A percentile compares a stretch with the other conserved stretches of the same genome.
phyloP scores from a whole-genome alignment of 495 filamentous ascomycete species.

The Baudoinia panamericana region DNA sequence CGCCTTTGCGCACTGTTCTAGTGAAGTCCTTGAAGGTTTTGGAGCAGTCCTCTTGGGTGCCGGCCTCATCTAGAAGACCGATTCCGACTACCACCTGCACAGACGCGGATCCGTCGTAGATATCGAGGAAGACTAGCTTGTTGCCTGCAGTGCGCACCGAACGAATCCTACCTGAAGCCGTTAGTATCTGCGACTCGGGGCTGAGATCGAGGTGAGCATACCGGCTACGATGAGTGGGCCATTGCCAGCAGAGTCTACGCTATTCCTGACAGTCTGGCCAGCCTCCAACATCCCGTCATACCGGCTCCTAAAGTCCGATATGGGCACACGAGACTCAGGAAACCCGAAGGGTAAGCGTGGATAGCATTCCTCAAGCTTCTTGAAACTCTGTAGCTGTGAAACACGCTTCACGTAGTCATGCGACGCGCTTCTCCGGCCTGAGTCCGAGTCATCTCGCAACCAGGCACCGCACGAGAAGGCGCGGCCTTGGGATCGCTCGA shows the following conservation, averaged over 20 bases:
- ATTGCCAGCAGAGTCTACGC: slow-evolving; percentile 1
- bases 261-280: too few relatives aligned
- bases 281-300: slow-evolving; percentile 1
- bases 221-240: slow-evolving; percentile 1
- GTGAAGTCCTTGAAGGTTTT: slow-evolving; percentile 51
- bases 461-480: not conserved
- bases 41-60: slow-evolving; percentile 37
- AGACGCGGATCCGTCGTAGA: slow-evolving; percentile 50
- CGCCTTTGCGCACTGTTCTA: slow-evolving; percentile 51
- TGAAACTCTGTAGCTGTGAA: slow-evolving; percentile 5
- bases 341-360: slow-evolving; percentile 3
- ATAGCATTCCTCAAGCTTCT: slow-evolving; percentile 8
- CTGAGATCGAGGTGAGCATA: not conserved
- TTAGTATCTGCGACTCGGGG: slow-evolving; percentile 14
- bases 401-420: slow-evolving; percentile 18
- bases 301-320: not conserved
- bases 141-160: slow-evolving; percentile 45
- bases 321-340: not conserved
- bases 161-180: slow-evolving; percentile 47
- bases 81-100: slow-evolving; percentile 65
- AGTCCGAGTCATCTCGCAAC: not conserved
- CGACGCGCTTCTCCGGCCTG: not conserved
- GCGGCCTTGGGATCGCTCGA: not conserved
- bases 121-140: slow-evolving; percentile 73
- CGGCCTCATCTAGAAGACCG: slow-evolving; percentile 35